These are phyloP conservation scores for Takakia lepidozioides DNA, from an alignment of 225 moss, liverwort and hornwort genomes.

Conservation along the genomic window DNA sequence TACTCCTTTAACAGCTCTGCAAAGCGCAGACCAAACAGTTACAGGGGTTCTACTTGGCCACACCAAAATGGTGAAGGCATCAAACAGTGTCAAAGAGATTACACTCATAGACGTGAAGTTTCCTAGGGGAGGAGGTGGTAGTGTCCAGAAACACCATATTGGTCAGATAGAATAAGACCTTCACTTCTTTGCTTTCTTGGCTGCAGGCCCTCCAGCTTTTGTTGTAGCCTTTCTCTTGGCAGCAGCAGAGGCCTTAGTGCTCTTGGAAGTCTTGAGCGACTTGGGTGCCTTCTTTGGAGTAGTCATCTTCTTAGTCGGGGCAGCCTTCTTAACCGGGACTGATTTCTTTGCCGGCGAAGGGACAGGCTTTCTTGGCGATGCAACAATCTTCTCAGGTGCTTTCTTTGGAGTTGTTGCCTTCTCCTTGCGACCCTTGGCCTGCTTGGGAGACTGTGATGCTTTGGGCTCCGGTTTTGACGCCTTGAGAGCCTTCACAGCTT, in stretches of 20 bases:
- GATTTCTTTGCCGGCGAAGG: slow-evolving; percentile 31
- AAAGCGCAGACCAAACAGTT: too few species aligned
- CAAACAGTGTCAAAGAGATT: too few species aligned
- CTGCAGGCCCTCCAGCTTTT: slow-evolving; percentile 18
- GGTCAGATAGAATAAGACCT: slow-evolving; percentile 3
- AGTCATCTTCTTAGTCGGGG: slow-evolving; percentile 19
- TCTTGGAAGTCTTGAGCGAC: slow-evolving; percentile 38
- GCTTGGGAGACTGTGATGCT: slow-evolving; percentile 11
- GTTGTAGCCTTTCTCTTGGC: slow-evolving; percentile 29
- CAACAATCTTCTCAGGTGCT: slow-evolving; percentile 13
- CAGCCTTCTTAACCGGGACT: slow-evolving; percentile 28
- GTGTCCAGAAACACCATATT: slow-evolving; percentile 27
- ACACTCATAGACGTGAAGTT: neutral
- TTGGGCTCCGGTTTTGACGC: slow-evolving; percentile 11
- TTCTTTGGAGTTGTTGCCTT: slow-evolving; percentile 36
- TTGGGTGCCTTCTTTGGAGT: slow-evolving; percentile 65
- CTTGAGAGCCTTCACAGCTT: slow-evolving; percentile 16
- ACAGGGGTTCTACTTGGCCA: too few species aligned
- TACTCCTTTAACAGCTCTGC: too few species aligned
- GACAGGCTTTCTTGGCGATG: slow-evolving; percentile 26
- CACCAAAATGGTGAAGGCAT: too few species aligned
- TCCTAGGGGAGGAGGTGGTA: slow-evolving; percentile 11
- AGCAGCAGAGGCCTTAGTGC: slow-evolving; percentile 5
- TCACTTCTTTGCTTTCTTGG: slow-evolving; percentile 68
- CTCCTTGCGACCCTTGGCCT: slow-evolving; percentile 20